These are phyloP conservation scores for Cladorrhinum samala DNA, from an alignment of 495 filamentous ascomycete species.

Conservation along the genomic window DNA sequence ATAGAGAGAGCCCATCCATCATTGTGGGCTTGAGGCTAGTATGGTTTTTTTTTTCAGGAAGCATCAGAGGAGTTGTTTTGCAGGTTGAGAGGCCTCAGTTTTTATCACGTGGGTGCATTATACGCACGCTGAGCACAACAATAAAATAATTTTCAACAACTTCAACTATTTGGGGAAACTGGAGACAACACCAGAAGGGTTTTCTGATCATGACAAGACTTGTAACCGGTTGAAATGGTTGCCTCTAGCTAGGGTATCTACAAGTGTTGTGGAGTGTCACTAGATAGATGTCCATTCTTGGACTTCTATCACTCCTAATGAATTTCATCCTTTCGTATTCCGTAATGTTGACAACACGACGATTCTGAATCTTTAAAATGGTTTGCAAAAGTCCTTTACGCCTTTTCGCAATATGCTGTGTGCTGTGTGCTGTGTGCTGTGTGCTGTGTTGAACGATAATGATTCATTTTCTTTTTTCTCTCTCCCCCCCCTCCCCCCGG, in stretches of 20 bases:
- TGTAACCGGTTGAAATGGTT: neutral
- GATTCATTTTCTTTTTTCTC: neutral
- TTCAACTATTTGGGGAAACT: too few species aligned
- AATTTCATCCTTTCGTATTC: too few species aligned
- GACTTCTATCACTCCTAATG: too few species aligned
- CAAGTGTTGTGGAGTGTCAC: neutral
- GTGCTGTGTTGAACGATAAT: conserved; percentile 17
- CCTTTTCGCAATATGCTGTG: conserved; percentile 5
- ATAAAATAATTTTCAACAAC: conserved; percentile 1
- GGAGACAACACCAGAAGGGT: too few species aligned
- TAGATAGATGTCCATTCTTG: neutral
- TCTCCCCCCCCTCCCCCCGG: too few species aligned
- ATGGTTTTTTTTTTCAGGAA: neutral
- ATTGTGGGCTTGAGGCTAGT: conserved; percentile 2
- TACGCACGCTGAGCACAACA: neutral
- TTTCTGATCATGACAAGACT: neutral
- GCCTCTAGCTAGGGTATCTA: neutral
- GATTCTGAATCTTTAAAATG: neutral
- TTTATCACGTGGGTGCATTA: neutral
- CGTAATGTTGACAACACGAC: conserved; percentile 4
- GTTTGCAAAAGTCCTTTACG: conserved; percentile 3
- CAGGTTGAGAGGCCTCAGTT: too few species aligned
- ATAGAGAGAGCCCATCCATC: conserved; percentile 16
- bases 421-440: too few species aligned
- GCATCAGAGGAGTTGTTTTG: too few species aligned